Conservation (phyloP, 2,329 filamentous ascomycete species). For the Daldinia sp. region DNA sequence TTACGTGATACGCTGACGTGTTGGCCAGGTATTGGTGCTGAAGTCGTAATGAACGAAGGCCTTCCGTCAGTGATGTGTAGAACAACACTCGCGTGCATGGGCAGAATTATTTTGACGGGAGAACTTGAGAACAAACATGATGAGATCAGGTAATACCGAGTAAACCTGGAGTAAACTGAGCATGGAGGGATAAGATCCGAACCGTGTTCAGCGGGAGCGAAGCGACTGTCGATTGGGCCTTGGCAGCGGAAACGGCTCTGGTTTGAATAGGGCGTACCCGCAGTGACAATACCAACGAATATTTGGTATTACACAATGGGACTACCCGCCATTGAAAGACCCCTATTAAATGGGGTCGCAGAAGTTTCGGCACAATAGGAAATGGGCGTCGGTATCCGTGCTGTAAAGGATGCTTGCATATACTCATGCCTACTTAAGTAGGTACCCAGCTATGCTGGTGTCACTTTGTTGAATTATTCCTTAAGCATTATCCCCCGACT, state of each 20-base stretch:
- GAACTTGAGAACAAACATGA: conserved; percentile 3
- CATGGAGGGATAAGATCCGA: neutral
- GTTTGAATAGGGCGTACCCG: neutral
- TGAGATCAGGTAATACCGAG: conserved; percentile 13
- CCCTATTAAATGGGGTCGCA: conserved; percentile 3
- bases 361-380: conserved; percentile 2
- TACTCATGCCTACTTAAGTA: neutral
- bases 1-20: conserved; percentile 68
- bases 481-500: neutral
- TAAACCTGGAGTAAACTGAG: neutral
- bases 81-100: neutral
- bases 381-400: conserved; percentile 12
- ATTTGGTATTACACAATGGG: conserved; percentile 25
- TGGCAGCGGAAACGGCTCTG: conserved; percentile 9
- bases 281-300: conserved; percentile 4
- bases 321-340: conserved; percentile 17
- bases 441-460: neutral
- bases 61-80: conserved; percentile 53
- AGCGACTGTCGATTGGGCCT: conserved; percentile 1
- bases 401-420: conserved; percentile 9
- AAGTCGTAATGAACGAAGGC: conserved; percentile 66
- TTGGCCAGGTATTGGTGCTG: conserved; percentile 58
- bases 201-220: neutral
- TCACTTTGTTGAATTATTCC: neutral
- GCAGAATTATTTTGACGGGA: neutral